Conservation (phyloP, 805 yeast genomes). For the Pichia sporocuriosa region DNA sequence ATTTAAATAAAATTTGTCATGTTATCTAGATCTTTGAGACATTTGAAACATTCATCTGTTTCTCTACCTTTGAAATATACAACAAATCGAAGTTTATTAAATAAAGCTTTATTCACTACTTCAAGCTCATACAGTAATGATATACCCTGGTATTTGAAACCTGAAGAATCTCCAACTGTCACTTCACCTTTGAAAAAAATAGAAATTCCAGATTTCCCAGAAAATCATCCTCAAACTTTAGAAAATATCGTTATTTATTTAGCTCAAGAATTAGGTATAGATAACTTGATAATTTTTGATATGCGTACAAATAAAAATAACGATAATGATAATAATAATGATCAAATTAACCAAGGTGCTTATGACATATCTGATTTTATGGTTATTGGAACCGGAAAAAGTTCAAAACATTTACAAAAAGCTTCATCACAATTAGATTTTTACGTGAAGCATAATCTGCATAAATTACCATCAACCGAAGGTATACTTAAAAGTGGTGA, state of each 20-base stretch:
- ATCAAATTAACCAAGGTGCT: slow-evolving; percentile 24
- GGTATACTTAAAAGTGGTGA: slow-evolving; percentile 62
- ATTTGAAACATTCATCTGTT: not conserved
- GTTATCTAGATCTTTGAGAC: not conserved
- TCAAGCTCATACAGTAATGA: not conserved
- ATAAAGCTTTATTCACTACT: not conserved
- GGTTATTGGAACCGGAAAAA: slow-evolving; percentile 69
- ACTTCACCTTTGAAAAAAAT: slow-evolving; percentile 19
- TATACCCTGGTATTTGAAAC: slow-evolving; percentile 30
- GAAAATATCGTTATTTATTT: slow-evolving; percentile 39
- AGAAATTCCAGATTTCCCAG: slow-evolving; percentile 55
- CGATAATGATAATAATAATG: not conserved
- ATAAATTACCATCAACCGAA: slow-evolving; percentile 49
- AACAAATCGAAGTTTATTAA: not conserved
- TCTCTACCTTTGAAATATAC: not conserved
- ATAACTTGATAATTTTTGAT: slow-evolving; percentile 59
- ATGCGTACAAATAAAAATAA: slow-evolving; percentile 34
- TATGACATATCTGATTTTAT: slow-evolving; percentile 39
- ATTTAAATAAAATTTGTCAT: not conserved
- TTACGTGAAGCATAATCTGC: slow-evolving; percentile 47
- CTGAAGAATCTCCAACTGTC: slow-evolving; percentile 25
- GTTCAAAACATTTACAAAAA: slow-evolving; percentile 66
- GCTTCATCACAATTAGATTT: slow-evolving; percentile 56
- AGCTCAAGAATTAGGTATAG: slow-evolving; percentile 57
- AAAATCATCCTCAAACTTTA: slow-evolving; percentile 47